Conservation (phyloP, 768 basidiomycete genomes). For the Tricholoma flavovirens region DNA sequence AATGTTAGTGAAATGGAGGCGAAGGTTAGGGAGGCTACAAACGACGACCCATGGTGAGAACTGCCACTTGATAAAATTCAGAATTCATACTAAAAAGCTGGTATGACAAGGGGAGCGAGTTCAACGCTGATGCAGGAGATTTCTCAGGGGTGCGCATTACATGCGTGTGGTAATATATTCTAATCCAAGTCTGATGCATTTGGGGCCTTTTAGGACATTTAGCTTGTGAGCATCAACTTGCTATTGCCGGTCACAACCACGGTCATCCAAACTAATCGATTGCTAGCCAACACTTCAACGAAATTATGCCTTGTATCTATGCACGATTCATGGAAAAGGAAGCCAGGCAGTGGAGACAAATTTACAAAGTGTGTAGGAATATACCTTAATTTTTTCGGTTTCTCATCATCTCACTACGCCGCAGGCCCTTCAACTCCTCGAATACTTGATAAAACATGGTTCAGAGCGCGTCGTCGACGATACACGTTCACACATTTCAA, state of each 20-base stretch:
- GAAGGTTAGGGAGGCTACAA: slow-evolving; percentile 94
- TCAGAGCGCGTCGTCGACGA: slow-evolving; percentile 98
- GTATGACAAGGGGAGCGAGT: slow-evolving; percentile 78
- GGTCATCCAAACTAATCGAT: slow-evolving; percentile 3
- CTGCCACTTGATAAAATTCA: background rate
- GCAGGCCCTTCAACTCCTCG: slow-evolving; percentile 86
- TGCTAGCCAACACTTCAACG: slow-evolving; percentile 91
- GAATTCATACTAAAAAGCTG: slow-evolving; percentile 4
- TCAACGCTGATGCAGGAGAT: slow-evolving; percentile 99
- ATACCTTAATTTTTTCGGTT: background rate
- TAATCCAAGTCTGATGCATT: background rate
- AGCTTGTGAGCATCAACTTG: slow-evolving; percentile 69
- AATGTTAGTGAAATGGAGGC: slow-evolving; percentile 97
- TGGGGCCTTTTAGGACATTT: slow-evolving; percentile 63
- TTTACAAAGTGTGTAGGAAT: slow-evolving; percentile 75
- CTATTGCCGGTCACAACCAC: background rate
- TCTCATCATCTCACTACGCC: background rate
- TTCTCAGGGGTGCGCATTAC: slow-evolving; percentile 70
- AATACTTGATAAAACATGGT: slow-evolving; percentile 95
- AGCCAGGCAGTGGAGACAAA: slow-evolving; percentile 96
- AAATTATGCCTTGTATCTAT: slow-evolving; percentile 98
- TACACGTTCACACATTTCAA: slow-evolving; percentile 88
- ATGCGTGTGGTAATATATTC: background rate
- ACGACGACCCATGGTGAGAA: slow-evolving; percentile 95
- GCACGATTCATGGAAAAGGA: slow-evolving; percentile 97